These are phyloP conservation scores for Ophiocordyceps camponoti-rufipedis DNA, from an alignment of 2,329 filamentous ascomycete genomes.

Conservation along the genomic window DNA sequence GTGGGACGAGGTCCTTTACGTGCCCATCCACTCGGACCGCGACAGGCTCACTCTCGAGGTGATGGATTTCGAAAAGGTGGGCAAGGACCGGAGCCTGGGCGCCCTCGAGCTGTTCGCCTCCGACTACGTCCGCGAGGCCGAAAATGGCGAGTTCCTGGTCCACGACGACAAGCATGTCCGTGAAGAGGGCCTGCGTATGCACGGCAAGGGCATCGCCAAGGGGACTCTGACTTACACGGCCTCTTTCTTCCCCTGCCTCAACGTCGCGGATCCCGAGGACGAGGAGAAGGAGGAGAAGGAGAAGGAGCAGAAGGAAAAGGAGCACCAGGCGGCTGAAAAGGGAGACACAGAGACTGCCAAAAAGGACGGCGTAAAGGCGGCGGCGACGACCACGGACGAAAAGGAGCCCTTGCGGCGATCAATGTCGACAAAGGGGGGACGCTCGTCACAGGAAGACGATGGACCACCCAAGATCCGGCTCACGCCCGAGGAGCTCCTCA, in stretches of 20 bases:
- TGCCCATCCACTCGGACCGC: conserved; percentile 69
- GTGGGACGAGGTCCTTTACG: conserved; percentile 89
- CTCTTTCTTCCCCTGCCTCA: conserved; percentile 78
- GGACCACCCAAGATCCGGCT: conserved; percentile 61
- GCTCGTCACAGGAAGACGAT: conserved; percentile 20
- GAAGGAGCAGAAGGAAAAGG: conserved; percentile 10
- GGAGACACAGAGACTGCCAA: too few relatives aligned
- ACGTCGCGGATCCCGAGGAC: conserved; percentile 76
- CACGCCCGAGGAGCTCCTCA: conserved; percentile 59
- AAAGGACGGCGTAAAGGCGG: conserved; percentile 3
- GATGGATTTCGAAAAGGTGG: conserved; percentile 89
- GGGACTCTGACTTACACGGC: conserved; percentile 67
- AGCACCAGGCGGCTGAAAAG: conserved; percentile 48
- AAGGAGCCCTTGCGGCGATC: conserved; percentile 10
- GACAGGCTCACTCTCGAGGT: conserved; percentile 82
- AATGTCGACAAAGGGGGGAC: conserved; percentile 16
- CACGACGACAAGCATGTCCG: conserved; percentile 57
- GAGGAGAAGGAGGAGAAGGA: conserved; percentile 43
- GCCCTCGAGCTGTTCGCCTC: conserved; percentile 57
- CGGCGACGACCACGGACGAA: conserved; percentile 1
- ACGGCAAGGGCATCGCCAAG: conserved; percentile 56
- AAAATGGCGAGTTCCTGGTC: conserved; percentile 63
- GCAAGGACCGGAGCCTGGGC: conserved; percentile 78
- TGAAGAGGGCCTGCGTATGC: conserved; percentile 52
- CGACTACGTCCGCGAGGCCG: conserved; percentile 63